A percentile compares a stretch with the other conserved stretches of the same genome.
These are phyloP conservation scores for Talaromyces sp. DNA, from an alignment of 2,329 filamentous ascomycete species.

Conservation along the genomic window DNA sequence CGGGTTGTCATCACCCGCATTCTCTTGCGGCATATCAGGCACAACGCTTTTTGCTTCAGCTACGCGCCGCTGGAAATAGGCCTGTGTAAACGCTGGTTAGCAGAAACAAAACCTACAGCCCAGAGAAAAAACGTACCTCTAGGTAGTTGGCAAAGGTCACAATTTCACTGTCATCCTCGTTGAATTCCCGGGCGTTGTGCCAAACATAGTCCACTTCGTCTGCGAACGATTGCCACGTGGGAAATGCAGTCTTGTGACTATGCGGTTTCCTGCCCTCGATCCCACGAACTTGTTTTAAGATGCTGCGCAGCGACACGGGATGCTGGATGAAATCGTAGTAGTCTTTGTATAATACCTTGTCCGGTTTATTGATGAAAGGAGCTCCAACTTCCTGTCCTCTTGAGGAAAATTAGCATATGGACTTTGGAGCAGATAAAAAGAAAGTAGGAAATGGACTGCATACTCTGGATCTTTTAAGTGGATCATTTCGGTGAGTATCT, in stretches of 20 bases:
- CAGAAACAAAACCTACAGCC: not conserved
- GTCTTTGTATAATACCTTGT: conserved; percentile 64
- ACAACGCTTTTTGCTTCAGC: conserved; percentile 67
- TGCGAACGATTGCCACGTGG: conserved; percentile 76
- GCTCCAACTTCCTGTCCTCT: conserved; percentile 62
- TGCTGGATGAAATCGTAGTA: conserved; percentile 82
- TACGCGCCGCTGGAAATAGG: conserved; percentile 62
- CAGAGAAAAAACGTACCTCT: conserved; percentile 51
- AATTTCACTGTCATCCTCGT: conserved; percentile 85
- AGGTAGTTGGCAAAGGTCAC: conserved; percentile 70
- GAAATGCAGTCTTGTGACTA: conserved; percentile 61
- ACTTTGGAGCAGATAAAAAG: not conserved
- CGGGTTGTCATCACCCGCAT: conserved; percentile 46
- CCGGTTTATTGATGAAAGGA: conserved; percentile 72
- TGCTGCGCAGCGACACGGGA: conserved; percentile 69
- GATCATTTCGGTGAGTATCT: conserved; percentile 66
- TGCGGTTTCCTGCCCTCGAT: conserved; percentile 61
- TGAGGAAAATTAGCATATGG: conserved; percentile 18
- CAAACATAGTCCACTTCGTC: conserved; percentile 75
- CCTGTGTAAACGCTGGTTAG: conserved; percentile 39
- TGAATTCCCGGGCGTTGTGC: conserved; percentile 83
- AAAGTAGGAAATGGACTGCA: not conserved
- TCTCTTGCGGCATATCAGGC: conserved; percentile 52
- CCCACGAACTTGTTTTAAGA: conserved; percentile 72
- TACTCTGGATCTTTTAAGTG: conserved; percentile 20